These are phyloP conservation scores for Arthrinium puccinioides DNA, from an alignment of 2,329 filamentous ascomycete species.

Conservation along the genomic window DNA sequence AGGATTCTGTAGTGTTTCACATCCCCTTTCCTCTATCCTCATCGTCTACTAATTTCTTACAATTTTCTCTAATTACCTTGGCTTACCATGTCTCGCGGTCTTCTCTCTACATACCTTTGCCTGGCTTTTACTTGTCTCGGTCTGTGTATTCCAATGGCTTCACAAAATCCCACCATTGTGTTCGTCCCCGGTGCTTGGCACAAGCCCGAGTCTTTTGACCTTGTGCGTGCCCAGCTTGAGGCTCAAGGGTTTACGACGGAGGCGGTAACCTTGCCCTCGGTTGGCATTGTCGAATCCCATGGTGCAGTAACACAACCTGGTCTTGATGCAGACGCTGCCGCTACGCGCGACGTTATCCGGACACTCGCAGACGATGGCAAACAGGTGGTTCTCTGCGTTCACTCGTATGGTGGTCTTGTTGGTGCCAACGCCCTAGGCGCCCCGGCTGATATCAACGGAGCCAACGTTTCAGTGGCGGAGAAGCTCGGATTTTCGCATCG, in stretches of 20 bases:
- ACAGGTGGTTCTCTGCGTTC: conserved; percentile 32
- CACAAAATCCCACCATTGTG: conserved; percentile 18
- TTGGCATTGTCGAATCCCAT: conserved; percentile 5
- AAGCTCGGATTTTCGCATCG: conserved; percentile 22
- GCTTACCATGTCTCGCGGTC: no score
- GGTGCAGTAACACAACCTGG: conserved; percentile 17
- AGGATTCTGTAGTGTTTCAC: no score
- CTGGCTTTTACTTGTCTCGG: no score
- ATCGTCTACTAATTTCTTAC: no score
- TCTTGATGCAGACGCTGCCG: conserved; percentile 20
- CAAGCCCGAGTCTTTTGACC: conserved; percentile 16
- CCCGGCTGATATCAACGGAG: conserved; percentile 10
- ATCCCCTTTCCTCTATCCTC: no score
- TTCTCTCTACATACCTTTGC: no score
- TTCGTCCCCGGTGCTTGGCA: conserved; percentile 29
- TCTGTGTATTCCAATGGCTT: no score
- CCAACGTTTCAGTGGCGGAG: conserved; percentile 8
- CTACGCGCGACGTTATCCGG: conserved; percentile 18
- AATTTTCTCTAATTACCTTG: no score
- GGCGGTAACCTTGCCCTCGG: conserved; percentile 21
- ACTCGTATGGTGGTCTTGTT: conserved; percentile 36
- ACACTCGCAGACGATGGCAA: conserved; percentile 25
- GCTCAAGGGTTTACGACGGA: conserved; percentile 18
- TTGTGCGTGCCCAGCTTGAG: conserved; percentile 17
- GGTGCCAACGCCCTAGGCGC: conserved; percentile 26